Evolutionary conservation across 2,329 filamentous ascomycete species (phyloP).

Genomic region (Dryadomyces quercus-mongolicae): DNA sequence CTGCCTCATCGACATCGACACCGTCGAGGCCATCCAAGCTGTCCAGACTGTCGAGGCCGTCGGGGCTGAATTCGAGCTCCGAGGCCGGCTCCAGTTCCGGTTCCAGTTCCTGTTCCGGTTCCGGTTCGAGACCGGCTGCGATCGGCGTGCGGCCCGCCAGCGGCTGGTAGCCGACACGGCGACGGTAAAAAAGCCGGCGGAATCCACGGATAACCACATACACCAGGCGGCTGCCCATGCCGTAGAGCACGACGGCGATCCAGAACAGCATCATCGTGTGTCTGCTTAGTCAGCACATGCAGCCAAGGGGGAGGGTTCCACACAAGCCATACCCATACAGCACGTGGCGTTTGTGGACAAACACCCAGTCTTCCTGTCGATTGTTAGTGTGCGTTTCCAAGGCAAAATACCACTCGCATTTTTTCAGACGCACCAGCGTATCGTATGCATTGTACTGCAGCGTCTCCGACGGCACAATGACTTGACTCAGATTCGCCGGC

Average conservation of each 20-base stretch:
- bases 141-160: background rate
- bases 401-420: background rate
- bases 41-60: background rate
- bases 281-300: background rate
- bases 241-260: constrained; percentile 19
- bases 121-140: background rate
- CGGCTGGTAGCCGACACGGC: background rate
- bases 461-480: constrained; percentile 21
- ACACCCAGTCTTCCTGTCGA: constrained; percentile 17
- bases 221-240: background rate
- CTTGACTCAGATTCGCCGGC: constrained; percentile 14
- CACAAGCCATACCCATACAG: constrained; percentile 20
- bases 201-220: background rate
- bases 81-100: background rate
- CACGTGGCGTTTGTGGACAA: constrained; percentile 22
- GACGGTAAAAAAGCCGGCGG: background rate
- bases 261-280: constrained; percentile 25
- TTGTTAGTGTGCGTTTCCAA: background rate
- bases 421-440: constrained; percentile 21
- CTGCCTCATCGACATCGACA: background rate
- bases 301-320: too few species aligned
- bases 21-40: background rate
- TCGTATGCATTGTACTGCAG: constrained; percentile 23
- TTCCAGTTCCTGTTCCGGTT: background rate
- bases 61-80: background rate